phyloP scores from a whole-genome alignment of 176 grass and related monocot genomes.

The Cenchrus fungigraminus region DNA sequence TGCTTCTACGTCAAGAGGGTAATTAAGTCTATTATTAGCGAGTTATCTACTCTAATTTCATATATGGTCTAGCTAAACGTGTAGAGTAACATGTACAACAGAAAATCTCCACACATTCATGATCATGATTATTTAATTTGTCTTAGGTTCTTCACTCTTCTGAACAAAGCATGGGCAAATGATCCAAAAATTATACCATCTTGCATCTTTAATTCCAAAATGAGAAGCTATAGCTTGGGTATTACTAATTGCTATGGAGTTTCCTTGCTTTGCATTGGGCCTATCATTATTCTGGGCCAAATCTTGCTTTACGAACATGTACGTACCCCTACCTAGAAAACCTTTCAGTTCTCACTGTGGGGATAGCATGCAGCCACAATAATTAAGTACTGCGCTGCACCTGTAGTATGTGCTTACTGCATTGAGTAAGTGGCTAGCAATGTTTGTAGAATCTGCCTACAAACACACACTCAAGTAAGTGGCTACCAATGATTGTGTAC shows the following conservation, averaged over 20 bases:
- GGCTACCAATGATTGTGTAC: not conserved
- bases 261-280: not conserved
- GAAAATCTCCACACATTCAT: not conserved
- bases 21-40: not conserved
- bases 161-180: not conserved
- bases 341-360: not conserved
- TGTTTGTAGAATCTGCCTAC: not conserved
- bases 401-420: not conserved
- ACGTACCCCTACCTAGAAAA: not conserved
- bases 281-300: not conserved
- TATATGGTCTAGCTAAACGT: not conserved
- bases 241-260: not conserved
- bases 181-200: not conserved
- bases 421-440: not conserved
- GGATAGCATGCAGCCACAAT: not conserved
- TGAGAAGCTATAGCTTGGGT: not conserved
- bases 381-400: constrained; percentile 1
- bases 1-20: constrained; percentile 92
- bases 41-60: no score
- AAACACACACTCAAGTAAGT: not conserved
- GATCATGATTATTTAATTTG: not conserved
- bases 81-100: not conserved
- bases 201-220: not conserved
- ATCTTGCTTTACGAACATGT: not conserved
- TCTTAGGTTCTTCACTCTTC: not conserved